A percentile compares a stretch with the other conserved stretches of the same genome.
These are phyloP conservation scores for Ceratocystis alfenasii DNA, from an alignment of 2,329 filamentous ascomycete species.

Conservation along the genomic window DNA sequence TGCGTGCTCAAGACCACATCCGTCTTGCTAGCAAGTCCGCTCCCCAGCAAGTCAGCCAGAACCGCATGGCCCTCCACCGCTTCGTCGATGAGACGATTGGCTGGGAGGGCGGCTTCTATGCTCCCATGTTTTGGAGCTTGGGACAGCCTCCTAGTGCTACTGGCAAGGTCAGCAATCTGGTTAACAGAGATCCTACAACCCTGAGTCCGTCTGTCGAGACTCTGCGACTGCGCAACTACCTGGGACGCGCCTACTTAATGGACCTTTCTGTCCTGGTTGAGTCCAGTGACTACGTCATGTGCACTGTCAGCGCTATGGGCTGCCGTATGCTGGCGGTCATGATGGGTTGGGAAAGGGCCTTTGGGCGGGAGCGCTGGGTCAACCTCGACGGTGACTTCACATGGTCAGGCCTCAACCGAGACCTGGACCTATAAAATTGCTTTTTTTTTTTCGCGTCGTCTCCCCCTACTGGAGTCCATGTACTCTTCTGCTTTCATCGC, in stretches of 20 bases:
- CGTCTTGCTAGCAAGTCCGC: conserved; percentile 55
- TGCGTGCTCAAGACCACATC: conserved; percentile 64
- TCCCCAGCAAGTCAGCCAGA: conserved; percentile 32
- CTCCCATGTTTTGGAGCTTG: conserved; percentile 68
- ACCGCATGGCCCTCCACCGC: conserved; percentile 44
- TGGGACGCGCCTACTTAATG: conserved; percentile 71
- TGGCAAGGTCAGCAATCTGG: conserved; percentile 30
- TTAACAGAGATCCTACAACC: conserved; percentile 29
- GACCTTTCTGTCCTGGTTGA: conserved; percentile 63
- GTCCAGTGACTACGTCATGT: conserved; percentile 59
- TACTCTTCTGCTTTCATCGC: not conserved
- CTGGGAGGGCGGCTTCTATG: conserved; percentile 83
- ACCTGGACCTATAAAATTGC: conserved; percentile 19
- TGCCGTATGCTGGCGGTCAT: conserved; percentile 71
- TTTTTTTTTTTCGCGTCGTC: not conserved
- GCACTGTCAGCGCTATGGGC: conserved; percentile 59
- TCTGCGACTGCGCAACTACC: conserved; percentile 56
- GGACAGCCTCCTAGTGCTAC: conserved; percentile 39
- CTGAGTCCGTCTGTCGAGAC: conserved; percentile 39
- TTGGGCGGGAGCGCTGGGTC: conserved; percentile 51
- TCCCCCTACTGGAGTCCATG: too few species aligned
- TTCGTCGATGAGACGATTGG: conserved; percentile 67
- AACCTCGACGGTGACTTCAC: conserved; percentile 65
- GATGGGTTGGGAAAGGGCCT: conserved; percentile 68
- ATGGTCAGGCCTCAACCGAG: conserved; percentile 42